These are phyloP conservation scores for Microsporum canis DNA, from an alignment of 2,329 filamentous ascomycete genomes.

Conservation along the genomic window DNA sequence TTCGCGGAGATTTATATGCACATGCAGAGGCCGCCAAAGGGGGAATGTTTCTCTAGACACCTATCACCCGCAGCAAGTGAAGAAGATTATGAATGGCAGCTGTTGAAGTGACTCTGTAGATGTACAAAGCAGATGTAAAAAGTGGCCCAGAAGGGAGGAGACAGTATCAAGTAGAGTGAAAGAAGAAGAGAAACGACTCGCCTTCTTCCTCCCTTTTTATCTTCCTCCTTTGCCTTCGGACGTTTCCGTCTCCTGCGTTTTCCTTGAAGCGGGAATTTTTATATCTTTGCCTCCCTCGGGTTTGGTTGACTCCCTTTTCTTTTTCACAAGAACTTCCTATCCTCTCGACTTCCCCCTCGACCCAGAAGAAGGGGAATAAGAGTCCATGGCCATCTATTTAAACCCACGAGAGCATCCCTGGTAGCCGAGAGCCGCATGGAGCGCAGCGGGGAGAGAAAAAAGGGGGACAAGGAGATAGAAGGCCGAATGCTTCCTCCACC, in stretches of 20 bases:
- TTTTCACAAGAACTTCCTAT: not conserved
- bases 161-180: not conserved
- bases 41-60: not conserved
- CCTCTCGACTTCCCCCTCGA: not conserved
- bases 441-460: not conserved
- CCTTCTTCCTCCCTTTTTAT: not conserved
- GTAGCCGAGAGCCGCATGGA: not conserved
- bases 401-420: not conserved
- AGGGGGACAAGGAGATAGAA: not conserved
- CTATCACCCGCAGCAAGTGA: not conserved
- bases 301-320: not conserved
- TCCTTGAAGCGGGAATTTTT: not conserved
- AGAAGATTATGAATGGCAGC: not conserved
- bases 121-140: not conserved
- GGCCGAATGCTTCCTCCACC: not conserved
- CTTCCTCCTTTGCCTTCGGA: not conserved
- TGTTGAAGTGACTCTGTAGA: not conserved
- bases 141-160: not conserved
- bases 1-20: conserved; percentile 3
- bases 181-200: not conserved
- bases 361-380: not conserved
- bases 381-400: not conserved
- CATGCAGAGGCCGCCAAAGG: not conserved
- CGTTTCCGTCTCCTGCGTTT: not conserved
- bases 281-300: not conserved